Conservation (phyloP, 2,329 filamentous ascomycete genomes). For the Microsporum audouinii region DNA sequence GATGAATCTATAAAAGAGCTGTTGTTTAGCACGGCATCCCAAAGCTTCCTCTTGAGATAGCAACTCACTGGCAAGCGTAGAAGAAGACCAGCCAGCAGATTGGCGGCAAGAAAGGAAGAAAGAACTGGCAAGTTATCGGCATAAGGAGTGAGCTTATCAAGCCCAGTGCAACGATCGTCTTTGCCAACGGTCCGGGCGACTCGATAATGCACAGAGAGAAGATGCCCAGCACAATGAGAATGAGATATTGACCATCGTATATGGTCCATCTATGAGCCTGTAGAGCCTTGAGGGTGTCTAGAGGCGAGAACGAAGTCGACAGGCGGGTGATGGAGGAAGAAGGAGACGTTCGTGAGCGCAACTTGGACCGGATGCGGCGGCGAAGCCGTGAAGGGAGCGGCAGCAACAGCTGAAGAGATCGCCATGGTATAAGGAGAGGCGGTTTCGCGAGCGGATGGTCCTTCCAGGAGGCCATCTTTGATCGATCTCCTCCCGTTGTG, state of each 20-base stretch:
- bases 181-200: constrained; percentile 62
- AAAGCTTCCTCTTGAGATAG: background rate
- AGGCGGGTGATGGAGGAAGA: constrained; percentile 63
- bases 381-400: constrained; percentile 49
- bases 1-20: constrained; percentile 56
- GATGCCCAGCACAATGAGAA: constrained; percentile 61
- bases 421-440: constrained; percentile 39
- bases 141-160: constrained; percentile 62
- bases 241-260: constrained; percentile 74
- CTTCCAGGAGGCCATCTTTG: constrained; percentile 35
- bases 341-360: constrained; percentile 54
- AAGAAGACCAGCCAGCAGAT: constrained; percentile 83
- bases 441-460: constrained; percentile 36
- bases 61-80: constrained; percentile 77
- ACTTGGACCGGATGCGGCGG: constrained; percentile 56
- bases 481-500: constrained; percentile 20
- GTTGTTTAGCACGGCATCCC: background rate
- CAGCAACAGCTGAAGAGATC: constrained; percentile 40
- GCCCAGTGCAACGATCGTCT: constrained; percentile 58
- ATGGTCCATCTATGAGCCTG: constrained; percentile 68
- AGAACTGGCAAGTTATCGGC: constrained; percentile 80
- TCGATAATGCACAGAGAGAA: constrained; percentile 79
- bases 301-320: constrained; percentile 70
- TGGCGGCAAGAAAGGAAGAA: constrained; percentile 74
- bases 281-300: constrained; percentile 64